Evolutionary conservation across 495 filamentous ascomycete genomes (phyloP).

Genomic region (Hypoxylon crocopeplum): DNA sequence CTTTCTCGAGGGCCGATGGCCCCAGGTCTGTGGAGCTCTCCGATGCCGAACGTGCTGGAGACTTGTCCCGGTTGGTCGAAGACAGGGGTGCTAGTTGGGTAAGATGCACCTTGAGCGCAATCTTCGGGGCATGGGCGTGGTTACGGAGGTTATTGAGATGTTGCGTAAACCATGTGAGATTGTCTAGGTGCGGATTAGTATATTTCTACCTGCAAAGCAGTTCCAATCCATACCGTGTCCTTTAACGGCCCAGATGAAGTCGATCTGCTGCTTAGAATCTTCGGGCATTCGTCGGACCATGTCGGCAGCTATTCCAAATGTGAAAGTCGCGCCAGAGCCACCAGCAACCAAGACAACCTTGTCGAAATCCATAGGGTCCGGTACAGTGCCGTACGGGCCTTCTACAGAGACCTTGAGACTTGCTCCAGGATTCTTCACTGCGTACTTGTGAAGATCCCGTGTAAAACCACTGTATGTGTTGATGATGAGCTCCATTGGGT

Average conservation of each 20-base stretch:
- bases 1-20: conserved; percentile 11
- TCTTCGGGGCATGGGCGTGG: conserved; percentile 50
- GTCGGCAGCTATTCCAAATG: conserved; percentile 60
- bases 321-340: conserved; percentile 65
- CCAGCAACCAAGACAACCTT: conserved; percentile 65
- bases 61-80: not conserved
- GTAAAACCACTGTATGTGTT: conserved; percentile 65
- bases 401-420: conserved; percentile 60
- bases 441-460: conserved; percentile 57
- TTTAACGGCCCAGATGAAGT: conserved; percentile 62
- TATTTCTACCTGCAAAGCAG: conserved; percentile 1
- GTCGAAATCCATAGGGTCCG: conserved; percentile 62
- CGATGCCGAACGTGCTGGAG: conserved; percentile 10
- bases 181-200: conserved; percentile 37
- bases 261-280: conserved; percentile 53
- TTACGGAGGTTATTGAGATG: conserved; percentile 53
- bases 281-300: conserved; percentile 52
- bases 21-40: conserved; percentile 10
- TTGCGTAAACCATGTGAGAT: conserved; percentile 59
- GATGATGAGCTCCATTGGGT: conserved; percentile 61
- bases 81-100: conserved; percentile 37
- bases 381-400: conserved; percentile 65
- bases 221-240: conserved; percentile 51
- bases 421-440: conserved; percentile 54
- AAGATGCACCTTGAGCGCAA: conserved; percentile 56